Conservation (phyloP, 495 filamentous ascomycete species). For the Aspergillus ostianus region DNA sequence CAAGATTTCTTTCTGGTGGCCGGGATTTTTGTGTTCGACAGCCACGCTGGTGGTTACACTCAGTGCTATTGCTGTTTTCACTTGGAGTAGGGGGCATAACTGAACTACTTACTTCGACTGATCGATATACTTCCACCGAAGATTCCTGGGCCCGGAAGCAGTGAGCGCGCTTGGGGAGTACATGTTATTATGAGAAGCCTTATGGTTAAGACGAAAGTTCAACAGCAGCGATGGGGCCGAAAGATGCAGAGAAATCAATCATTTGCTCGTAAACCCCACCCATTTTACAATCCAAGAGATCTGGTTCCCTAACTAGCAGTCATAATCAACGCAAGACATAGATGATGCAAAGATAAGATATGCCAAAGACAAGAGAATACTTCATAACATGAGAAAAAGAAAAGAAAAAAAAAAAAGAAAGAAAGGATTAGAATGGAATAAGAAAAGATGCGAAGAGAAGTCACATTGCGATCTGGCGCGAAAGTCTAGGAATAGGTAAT, state of each 20-base stretch:
- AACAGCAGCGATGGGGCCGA: too few species aligned
- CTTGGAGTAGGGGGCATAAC: neutral
- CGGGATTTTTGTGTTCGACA: too few species aligned
- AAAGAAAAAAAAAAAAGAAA: neutral
- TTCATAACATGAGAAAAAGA: constrained; percentile 1
- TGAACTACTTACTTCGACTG: too few species aligned
- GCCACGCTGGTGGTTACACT: neutral
- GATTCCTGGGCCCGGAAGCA: too few species aligned
- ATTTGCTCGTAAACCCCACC: constrained; percentile 1
- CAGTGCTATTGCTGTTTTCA: neutral
- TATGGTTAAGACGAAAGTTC: too few species aligned
- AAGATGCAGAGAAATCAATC: neutral
- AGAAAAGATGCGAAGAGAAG: constrained; percentile 3
- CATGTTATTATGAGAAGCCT: too few species aligned
- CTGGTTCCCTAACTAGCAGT: constrained; percentile 1
- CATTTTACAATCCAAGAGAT: constrained; percentile 10
- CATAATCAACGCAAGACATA: constrained; percentile 4
- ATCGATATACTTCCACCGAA: too few species aligned
- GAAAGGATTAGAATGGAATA: neutral
- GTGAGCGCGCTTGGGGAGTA: too few species aligned
- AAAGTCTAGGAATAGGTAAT: constrained; percentile 14
- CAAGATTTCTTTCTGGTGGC: too few species aligned
- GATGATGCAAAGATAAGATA: neutral
- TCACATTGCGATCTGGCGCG: constrained; percentile 10
- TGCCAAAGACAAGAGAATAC: neutral